Conservation (phyloP, 148 eudicot genomes). For the Salicornia ramosissima region DNA sequence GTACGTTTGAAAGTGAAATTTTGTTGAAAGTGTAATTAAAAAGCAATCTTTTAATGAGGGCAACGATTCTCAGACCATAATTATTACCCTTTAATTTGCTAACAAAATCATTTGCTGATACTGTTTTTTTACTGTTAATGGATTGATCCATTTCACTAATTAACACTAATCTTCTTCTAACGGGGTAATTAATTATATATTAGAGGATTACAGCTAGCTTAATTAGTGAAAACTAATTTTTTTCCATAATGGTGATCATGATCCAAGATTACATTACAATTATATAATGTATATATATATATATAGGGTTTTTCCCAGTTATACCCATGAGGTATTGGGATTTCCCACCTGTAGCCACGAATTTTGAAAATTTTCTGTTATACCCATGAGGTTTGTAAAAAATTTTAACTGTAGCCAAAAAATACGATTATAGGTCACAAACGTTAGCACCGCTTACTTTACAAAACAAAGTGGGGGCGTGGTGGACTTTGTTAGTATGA, state of each 20-base stretch:
- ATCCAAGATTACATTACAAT: conserved; percentile 7
- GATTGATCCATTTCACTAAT: conserved; percentile 5
- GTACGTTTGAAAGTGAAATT: background rate
- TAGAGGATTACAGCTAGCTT: conserved; percentile 31
- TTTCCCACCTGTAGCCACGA: no score
- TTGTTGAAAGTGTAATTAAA: conserved; percentile 8
- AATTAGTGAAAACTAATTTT: background rate
- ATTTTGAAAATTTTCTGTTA: no score
- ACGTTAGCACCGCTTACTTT: no score
- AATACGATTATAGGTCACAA: no score
- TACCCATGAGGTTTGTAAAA: no score
- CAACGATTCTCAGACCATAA: conserved; percentile 19
- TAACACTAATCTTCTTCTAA: background rate
- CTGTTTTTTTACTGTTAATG: conserved; percentile 12
- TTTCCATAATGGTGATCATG: conserved; percentile 14
- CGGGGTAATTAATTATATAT: background rate
- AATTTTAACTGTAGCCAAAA: no score
- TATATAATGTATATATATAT: no score
- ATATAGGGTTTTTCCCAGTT: no score
- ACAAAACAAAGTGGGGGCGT: no score
- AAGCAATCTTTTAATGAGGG: conserved; percentile 12
- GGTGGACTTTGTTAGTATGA: no score
- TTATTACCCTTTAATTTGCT: conserved; percentile 19
- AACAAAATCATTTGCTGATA: conserved; percentile 28
- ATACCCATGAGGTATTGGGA: no score